Conservation (phyloP, 2,329 filamentous ascomycete genomes). For the Arthroderma sp. region DNA sequence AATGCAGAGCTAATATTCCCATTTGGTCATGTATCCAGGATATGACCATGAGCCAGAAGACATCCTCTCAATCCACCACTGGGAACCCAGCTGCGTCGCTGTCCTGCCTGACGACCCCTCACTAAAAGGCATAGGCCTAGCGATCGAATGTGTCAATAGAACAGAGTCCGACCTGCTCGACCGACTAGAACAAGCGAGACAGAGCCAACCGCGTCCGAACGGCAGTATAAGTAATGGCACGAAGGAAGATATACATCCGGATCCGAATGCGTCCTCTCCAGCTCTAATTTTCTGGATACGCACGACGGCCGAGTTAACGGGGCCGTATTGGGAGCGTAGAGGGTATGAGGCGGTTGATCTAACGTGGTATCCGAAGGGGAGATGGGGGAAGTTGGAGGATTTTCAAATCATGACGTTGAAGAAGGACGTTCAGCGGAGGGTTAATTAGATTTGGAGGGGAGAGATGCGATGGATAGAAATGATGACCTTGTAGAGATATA, state of each 20-base stretch:
- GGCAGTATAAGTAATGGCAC: not conserved
- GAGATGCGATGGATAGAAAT: too few relatives aligned
- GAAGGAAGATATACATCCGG: not conserved
- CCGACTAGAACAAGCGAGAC: conserved; percentile 2
- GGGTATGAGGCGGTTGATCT: conserved; percentile 4
- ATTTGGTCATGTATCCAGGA: not conserved
- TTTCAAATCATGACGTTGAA: conserved; percentile 6
- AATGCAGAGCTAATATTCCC: too few relatives aligned
- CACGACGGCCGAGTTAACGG: conserved; percentile 2
- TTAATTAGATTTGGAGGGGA: too few relatives aligned
- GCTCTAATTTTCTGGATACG: conserved; percentile 7
- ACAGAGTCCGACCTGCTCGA: conserved; percentile 5
- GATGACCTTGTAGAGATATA: too few relatives aligned
- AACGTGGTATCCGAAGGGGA: conserved; percentile 3
- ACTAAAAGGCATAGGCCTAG: conserved; percentile 5
- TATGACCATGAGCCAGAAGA: conserved; percentile 6
- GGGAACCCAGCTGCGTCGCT: conserved; percentile 7
- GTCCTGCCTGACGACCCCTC: conserved; percentile 5
- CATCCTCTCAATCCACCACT: conserved; percentile 5
- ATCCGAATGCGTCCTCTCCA: not conserved
- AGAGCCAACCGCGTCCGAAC: not conserved
- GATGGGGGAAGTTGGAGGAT: conserved; percentile 4
- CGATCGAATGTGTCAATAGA: conserved; percentile 3
- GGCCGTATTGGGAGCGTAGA: conserved; percentile 8
- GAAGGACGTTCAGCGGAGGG: not conserved